phyloP scores from a whole-genome alignment of 306 rosid genomes.

The Acmispon strigosus region DNA sequence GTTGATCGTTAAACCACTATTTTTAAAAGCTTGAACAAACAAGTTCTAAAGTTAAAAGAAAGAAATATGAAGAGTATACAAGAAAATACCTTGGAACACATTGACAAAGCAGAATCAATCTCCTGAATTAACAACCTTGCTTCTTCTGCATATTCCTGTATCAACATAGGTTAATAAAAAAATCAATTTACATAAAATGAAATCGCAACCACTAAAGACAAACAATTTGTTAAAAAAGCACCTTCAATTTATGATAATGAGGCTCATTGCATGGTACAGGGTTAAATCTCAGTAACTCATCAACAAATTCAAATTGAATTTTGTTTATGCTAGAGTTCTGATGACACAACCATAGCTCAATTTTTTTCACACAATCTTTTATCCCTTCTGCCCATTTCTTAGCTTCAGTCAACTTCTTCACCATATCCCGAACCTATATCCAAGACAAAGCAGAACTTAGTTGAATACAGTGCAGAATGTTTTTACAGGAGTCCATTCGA shows the following conservation, averaged over 20 bases:
- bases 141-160: conserved; percentile 65
- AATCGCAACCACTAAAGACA: conserved; percentile 9
- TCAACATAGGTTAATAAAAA: conserved; percentile 7
- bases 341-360: conserved; percentile 47
- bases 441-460: conserved; percentile 16
- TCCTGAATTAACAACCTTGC: conserved; percentile 56
- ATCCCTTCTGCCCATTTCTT: conserved; percentile 79
- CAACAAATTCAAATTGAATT: conserved; percentile 48
- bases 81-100: conserved; percentile 45
- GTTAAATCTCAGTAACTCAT: conserved; percentile 48
- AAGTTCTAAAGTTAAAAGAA: not conserved
- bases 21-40: not conserved
- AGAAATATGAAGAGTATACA: not conserved
- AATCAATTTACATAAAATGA: conserved; percentile 19
- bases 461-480: not conserved
- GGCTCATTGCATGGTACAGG: conserved; percentile 69
- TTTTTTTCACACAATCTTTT: conserved; percentile 54
- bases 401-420: conserved; percentile 49
- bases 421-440: conserved; percentile 75
- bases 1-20: not conserved
- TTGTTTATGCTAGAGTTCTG: conserved; percentile 35
- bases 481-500: conserved; percentile 2
- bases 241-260: conserved; percentile 73
- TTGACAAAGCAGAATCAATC: conserved; percentile 44
- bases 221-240: conserved; percentile 24